phyloP scores from a whole-genome alignment of 148 eudicot genomes.

The Rheum nobile region DNA sequence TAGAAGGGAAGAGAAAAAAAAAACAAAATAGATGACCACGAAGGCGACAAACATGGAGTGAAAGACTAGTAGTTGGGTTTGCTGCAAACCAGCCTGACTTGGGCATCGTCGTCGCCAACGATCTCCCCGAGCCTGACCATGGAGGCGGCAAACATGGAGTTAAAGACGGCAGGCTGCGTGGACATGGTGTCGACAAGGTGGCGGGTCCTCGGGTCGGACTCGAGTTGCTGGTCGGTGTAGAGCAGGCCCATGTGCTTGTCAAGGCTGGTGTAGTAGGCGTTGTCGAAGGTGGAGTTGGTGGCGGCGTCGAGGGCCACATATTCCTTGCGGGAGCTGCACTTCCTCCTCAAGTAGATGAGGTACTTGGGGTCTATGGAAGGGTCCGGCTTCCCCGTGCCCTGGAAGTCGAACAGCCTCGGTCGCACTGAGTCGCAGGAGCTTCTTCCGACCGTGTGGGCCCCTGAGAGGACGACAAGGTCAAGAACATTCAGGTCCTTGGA shows the following conservation, averaged over 20 bases:
- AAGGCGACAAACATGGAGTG: too few relatives aligned
- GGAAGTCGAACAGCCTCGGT: constrained; percentile 38
- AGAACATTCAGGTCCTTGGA: constrained; percentile 47
- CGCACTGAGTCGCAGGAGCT: constrained; percentile 43
- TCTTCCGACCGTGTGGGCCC: constrained; percentile 71
- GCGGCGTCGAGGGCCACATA: constrained; percentile 46
- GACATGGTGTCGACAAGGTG: constrained; percentile 36
- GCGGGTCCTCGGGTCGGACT: constrained; percentile 46
- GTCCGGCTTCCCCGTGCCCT: constrained; percentile 49
- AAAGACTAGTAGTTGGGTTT: background rate
- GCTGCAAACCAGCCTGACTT: constrained; percentile 47
- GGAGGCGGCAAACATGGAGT: constrained; percentile 39
- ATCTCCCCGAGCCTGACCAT: constrained; percentile 68
- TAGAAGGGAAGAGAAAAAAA: background rate
- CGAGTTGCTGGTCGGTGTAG: constrained; percentile 52
- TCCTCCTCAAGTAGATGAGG: constrained; percentile 54
- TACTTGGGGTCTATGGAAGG: constrained; percentile 33
- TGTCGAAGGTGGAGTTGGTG: constrained; percentile 48
- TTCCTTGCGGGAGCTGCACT: constrained; percentile 40
- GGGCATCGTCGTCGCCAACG: constrained; percentile 38
- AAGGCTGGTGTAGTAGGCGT: constrained; percentile 44
- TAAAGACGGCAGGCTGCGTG: constrained; percentile 19
- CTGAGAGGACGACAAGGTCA: constrained; percentile 71
- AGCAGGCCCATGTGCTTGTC: constrained; percentile 50
- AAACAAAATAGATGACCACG: background rate